phyloP scores from a whole-genome alignment of 2,329 filamentous ascomycete species.

The Epicoccum nigrum region DNA sequence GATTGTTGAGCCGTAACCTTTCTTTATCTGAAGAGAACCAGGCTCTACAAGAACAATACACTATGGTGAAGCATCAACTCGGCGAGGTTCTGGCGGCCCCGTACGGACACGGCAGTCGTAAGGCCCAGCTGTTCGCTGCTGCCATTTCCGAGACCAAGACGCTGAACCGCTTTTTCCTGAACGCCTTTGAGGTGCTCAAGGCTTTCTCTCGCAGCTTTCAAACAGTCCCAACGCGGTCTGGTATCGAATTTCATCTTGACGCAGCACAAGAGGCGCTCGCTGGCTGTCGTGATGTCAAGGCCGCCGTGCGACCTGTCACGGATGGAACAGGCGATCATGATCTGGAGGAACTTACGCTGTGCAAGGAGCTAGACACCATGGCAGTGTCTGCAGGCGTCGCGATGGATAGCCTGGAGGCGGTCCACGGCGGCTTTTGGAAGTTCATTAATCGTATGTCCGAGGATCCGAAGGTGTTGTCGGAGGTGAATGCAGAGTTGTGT shows the following conservation, averaged over 20 bases:
- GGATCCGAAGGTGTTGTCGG: slow-evolving; percentile 9
- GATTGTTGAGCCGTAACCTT: neutral
- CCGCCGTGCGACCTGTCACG: neutral
- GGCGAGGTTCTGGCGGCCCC: neutral
- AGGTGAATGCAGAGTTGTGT: slow-evolving; percentile 8
- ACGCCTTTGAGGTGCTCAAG: neutral
- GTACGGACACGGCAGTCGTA: neutral
- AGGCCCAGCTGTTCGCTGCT: neutral
- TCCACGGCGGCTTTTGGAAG: slow-evolving; percentile 1
- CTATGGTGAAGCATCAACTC: neutral
- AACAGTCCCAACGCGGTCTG: neutral
- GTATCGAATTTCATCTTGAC: slow-evolving; percentile 1
- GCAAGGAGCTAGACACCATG: slow-evolving; percentile 2
- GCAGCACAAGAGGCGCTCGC: slow-evolving; percentile 2
- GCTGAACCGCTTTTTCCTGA: slow-evolving; percentile 3
- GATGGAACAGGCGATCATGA: neutral
- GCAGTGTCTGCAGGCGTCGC: neutral
- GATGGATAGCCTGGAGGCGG: neutral
- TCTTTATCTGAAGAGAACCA: neutral
- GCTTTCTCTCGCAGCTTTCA: neutral
- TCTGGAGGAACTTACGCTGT: neutral
- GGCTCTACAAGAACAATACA: slow-evolving; percentile 4
- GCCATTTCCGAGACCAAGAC: slow-evolving; percentile 7
- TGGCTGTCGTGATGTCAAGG: neutral
- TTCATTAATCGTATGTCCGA: slow-evolving; percentile 7